Evolutionary conservation across 169 alveolate species (phyloP).

Genomic region (Plasmodium fragile): DNA sequence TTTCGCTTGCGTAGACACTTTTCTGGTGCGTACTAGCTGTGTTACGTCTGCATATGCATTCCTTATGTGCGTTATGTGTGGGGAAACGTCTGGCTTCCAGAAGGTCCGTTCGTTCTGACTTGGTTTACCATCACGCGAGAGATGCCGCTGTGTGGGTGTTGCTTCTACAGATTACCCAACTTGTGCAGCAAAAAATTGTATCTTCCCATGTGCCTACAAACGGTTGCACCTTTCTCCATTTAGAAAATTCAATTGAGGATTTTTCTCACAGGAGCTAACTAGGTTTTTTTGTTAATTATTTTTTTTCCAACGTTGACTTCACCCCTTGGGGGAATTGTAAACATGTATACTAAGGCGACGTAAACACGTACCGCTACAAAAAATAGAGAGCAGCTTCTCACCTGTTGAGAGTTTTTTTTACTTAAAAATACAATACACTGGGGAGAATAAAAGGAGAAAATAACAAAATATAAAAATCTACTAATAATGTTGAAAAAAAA

Average conservation of each 20-base stretch:
- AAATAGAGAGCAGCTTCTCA: neutral
- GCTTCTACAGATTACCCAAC: neutral
- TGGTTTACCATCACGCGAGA: neutral
- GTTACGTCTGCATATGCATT: neutral
- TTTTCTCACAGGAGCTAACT: neutral
- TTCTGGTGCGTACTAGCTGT: neutral
- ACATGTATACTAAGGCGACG: neutral
- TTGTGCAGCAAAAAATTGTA: neutral
- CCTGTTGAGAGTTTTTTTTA: neutral
- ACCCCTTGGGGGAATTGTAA: neutral
- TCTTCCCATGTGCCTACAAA: neutral
- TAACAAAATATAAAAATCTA: neutral
- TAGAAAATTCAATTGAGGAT: neutral
- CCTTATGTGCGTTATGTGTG: neutral
- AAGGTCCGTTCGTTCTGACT: neutral
- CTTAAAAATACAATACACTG: neutral
- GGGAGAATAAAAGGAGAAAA: neutral
- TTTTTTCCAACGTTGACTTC: neutral
- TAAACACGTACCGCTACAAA: neutral
- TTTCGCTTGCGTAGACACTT: neutral
- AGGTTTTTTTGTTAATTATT: neutral
- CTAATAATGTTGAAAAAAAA: neutral
- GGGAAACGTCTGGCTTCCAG: neutral
- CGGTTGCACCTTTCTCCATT: neutral
- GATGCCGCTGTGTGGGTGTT: neutral